A percentile compares a stretch with the other conserved stretches of the same genome.
These are phyloP conservation scores for Boletus reticuloceps DNA, from an alignment of 768 basidiomycete species.

Conservation along the genomic window DNA sequence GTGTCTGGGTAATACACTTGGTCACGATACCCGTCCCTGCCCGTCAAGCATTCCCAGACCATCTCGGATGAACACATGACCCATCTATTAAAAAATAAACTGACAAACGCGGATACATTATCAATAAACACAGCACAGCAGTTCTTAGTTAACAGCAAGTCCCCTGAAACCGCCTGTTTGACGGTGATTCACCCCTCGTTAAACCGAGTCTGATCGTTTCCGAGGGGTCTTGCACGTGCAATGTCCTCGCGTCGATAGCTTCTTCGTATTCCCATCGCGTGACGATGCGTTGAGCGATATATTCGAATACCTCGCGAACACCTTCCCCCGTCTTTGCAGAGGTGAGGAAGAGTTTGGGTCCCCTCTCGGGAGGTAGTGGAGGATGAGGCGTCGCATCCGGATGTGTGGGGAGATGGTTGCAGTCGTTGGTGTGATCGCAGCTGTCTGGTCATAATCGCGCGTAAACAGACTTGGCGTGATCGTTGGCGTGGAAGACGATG, in stretches of 20 bases:
- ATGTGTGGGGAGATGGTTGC: slow-evolving; percentile 8
- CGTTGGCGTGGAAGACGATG: slow-evolving; percentile 44
- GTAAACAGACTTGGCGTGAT: slow-evolving; percentile 61
- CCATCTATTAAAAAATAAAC: too few species aligned
- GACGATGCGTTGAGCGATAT: slow-evolving; percentile 64
- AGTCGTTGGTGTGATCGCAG: slow-evolving; percentile 14
- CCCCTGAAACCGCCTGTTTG: slow-evolving; percentile 4
- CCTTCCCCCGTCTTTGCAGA: slow-evolving; percentile 78
- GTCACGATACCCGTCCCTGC: neutral
- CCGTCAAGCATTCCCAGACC: neutral
- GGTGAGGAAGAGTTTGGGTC: slow-evolving; percentile 69
- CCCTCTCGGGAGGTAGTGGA: slow-evolving; percentile 39
- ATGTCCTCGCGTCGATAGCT: slow-evolving; percentile 42
- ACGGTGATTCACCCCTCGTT: slow-evolving; percentile 2
- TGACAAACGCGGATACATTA: slow-evolving; percentile 9
- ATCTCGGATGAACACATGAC: too few species aligned
- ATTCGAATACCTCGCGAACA: slow-evolving; percentile 72
- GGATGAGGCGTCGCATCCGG: slow-evolving; percentile 13
- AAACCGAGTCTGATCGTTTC: slow-evolving; percentile 39
- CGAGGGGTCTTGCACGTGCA: slow-evolving; percentile 38
- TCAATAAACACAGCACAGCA: slow-evolving; percentile 17
- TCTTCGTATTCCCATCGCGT: slow-evolving; percentile 68
- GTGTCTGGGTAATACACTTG: neutral
- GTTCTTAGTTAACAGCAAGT: slow-evolving; percentile 18
- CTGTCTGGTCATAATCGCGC: slow-evolving; percentile 23